phyloP scores from a whole-genome alignment of 192 early-diverging fungal genomes.

The Entomortierella lignicola region DNA sequence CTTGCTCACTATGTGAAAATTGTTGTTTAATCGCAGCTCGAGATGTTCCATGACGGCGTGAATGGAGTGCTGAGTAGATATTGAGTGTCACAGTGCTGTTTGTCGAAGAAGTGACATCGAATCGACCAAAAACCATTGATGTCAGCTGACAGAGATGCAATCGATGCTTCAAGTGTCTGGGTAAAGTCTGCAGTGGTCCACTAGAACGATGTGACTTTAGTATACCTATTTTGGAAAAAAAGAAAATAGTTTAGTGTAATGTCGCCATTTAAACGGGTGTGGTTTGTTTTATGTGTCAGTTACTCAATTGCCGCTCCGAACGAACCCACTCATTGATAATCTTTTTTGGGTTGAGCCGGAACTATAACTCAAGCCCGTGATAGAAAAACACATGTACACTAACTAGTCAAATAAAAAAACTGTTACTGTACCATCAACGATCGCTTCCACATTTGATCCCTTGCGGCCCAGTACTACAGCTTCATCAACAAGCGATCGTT shows the following conservation, averaged over 20 bases:
- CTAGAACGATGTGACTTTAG: slow-evolving; percentile 52
- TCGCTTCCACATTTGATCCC: slow-evolving; percentile 49
- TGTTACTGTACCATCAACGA: slow-evolving; percentile 42
- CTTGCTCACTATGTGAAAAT: slow-evolving; percentile 31
- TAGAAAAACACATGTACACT: slow-evolving; percentile 8
- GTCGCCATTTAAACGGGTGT: background rate
- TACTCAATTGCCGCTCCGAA: slow-evolving; percentile 1
- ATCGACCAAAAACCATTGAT: slow-evolving; percentile 65
- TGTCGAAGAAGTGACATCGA: slow-evolving; percentile 56
- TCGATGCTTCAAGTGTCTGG: slow-evolving; percentile 57
- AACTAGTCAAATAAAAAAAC: background rate
- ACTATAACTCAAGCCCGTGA: background rate
- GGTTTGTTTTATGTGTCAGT: slow-evolving; percentile 3
- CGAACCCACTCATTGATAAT: background rate
- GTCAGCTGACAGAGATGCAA: slow-evolving; percentile 67
- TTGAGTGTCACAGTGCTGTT: slow-evolving; percentile 50
- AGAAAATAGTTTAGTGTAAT: background rate
- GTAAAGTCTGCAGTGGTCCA: slow-evolving; percentile 42
- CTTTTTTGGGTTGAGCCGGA: slow-evolving; percentile 17
- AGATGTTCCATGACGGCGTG: slow-evolving; percentile 48
- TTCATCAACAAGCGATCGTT: slow-evolving; percentile 39
- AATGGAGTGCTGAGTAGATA: slow-evolving; percentile 52
- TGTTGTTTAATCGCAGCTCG: slow-evolving; percentile 36
- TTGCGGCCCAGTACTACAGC: slow-evolving; percentile 42
- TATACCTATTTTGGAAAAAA: slow-evolving; percentile 22